Conservation (phyloP, 1,139 yeast species). For the Zhuliangozyma parablackwelliae region DNA sequence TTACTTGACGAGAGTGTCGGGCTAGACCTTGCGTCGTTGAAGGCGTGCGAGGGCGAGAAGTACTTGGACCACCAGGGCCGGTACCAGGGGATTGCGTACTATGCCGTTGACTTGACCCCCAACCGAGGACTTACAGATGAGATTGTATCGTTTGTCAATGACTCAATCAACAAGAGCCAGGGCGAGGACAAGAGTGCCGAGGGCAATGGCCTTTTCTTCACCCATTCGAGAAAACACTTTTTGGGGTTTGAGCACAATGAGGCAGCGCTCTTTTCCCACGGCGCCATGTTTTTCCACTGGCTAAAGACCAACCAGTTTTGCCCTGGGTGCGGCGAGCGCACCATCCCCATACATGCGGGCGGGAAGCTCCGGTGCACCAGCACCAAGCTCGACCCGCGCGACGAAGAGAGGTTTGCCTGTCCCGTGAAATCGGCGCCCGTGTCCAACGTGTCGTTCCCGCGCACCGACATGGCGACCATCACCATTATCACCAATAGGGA, state of each 20-base stretch:
- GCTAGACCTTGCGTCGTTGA: conserved; percentile 25
- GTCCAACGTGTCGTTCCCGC: conserved; percentile 73
- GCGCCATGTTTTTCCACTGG: conserved; percentile 87
- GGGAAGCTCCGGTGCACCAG: conserved; percentile 66
- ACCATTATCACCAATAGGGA: conserved; percentile 67
- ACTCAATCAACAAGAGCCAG: conserved; percentile 5
- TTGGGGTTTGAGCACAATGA: conserved; percentile 41
- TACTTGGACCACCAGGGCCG: conserved; percentile 42
- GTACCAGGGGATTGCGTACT: conserved; percentile 71
- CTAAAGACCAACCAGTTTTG: conserved; percentile 68
- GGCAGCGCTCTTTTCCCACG: conserved; percentile 72
- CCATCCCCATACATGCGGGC: conserved; percentile 76
- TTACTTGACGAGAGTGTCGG: conserved; percentile 54
- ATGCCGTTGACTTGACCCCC: conserved; percentile 64
- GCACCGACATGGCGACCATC: conserved; percentile 86
- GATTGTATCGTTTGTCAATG: conserved; percentile 17
- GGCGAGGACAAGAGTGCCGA: conserved; percentile 5
- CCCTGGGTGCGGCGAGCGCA: conserved; percentile 80
- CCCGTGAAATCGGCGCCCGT: conserved; percentile 53
- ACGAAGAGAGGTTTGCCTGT: conserved; percentile 32
- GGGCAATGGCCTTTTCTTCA: conserved; percentile 22
- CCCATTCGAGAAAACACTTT: conserved; percentile 33
- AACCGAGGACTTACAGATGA: conserved; percentile 20
- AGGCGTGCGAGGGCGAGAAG: conserved; percentile 20
- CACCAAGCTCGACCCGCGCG: conserved; percentile 11